Base-by-base conservation (phyloP, 257 asterid species). In the Eucommia ulmoides region DNA sequence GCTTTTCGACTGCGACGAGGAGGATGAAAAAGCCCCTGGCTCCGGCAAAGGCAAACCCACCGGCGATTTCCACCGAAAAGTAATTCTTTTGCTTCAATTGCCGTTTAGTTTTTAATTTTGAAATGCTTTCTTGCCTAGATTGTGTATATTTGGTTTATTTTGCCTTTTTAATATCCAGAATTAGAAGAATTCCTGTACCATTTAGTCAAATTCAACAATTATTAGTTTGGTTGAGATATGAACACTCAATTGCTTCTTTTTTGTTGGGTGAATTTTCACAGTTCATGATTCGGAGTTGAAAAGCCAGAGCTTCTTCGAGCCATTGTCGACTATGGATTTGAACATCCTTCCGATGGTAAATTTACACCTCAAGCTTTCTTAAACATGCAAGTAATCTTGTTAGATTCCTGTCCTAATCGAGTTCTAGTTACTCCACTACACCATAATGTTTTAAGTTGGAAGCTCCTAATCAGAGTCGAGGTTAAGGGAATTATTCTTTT, bases 1-100 rank as follows among this genome's bases (percentile, higher is more conserved):
- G 82, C 95, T 88, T 50, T 83, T 88, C 46, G 97, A 88, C 71
- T 88, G 83, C 68, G 97, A 87, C 56, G 97, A 88, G 58, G 97
- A 88, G 22, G 97, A 88, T 17, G 95, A 88, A 35, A 84, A 81
- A 54, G 82, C 78, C 52, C 78, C 75, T 2, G 93, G 81, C 45
- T 71, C 86, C 8, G 71, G 72, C 52, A 41, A 56, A 20, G 83
- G 65, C 53, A 84, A 79, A 74, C 76, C 69, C 72, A 81, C 82
- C 74, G 97, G 93, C 70, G 95, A 88, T n/a, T 66, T 68, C 97
- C 49, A 86, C 44, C 48, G 81, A 88, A 42, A 88, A 84, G 97
- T 88, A 42, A 1, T 42, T 42, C 19, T 42, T 42, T 42, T 38
- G 10, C n/a, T 38, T 29, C 12, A 29, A 7, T 29, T 29, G 7